A percentile compares a stretch with the other conserved stretches of the same genome.
Conservation (phyloP, 495 filamentous ascomycete species). For the Diplogelasinospora grovesii region DNA sequence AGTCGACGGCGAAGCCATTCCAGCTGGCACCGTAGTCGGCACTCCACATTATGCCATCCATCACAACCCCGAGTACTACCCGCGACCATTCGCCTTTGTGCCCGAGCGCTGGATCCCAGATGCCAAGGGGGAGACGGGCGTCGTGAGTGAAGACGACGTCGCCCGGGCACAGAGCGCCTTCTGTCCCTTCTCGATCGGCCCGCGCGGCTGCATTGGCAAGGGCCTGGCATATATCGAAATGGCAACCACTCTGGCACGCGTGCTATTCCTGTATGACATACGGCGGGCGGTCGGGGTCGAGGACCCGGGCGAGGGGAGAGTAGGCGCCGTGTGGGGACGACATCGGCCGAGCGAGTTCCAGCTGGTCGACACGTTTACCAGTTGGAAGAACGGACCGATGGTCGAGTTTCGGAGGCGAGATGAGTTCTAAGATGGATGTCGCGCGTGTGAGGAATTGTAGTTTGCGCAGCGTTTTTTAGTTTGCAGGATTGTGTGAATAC, state of each 20-base stretch:
- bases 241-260: slow-evolving; percentile 40
- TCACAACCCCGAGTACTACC: slow-evolving; percentile 48
- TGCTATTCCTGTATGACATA: slow-evolving; percentile 45
- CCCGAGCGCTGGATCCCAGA: slow-evolving; percentile 59
- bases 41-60: slow-evolving; percentile 51
- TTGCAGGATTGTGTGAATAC: too few species aligned
- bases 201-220: slow-evolving; percentile 54
- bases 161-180: slow-evolving; percentile 45
- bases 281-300: slow-evolving; percentile 31
- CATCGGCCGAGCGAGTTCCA: slow-evolving; percentile 45
- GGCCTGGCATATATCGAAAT: slow-evolving; percentile 50
- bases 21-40: slow-evolving; percentile 47
- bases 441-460: too few species aligned
- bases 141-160: slow-evolving; percentile 28
- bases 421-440: not conserved
- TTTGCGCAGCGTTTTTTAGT: too few species aligned
- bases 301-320: slow-evolving; percentile 34
- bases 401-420: slow-evolving; percentile 45
- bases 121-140: too few species aligned
- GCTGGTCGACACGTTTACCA: slow-evolving; percentile 52
- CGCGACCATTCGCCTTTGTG: slow-evolving; percentile 42
- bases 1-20: slow-evolving; percentile 49
- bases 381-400: slow-evolving; percentile 50
- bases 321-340: slow-evolving; percentile 39
- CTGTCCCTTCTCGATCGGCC: slow-evolving; percentile 51